A percentile compares a stretch with the other conserved stretches of the same genome.
Evolutionary conservation across 2,329 filamentous ascomycete genomes (phyloP).

Genomic region (Zymoseptoria pseudotritici): DNA sequence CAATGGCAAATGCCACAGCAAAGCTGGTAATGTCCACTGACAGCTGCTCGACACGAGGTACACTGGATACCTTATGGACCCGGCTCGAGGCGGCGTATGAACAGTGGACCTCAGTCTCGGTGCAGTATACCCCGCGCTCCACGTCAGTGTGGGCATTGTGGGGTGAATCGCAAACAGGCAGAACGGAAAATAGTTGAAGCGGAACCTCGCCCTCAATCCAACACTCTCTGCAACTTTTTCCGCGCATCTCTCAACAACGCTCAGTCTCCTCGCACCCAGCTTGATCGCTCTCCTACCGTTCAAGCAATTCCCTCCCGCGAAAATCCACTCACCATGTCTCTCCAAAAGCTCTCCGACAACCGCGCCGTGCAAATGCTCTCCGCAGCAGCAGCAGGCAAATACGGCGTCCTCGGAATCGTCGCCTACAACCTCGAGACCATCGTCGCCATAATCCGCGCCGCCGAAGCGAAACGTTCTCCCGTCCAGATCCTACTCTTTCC

Average conservation of each 20-base stretch:
- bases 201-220: background rate
- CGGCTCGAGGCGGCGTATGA: background rate
- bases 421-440: slow-evolving; percentile 57
- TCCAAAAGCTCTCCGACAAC: slow-evolving; percentile 21
- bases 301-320: background rate
- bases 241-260: background rate
- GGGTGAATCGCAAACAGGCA: background rate
- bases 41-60: background rate
- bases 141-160: background rate
- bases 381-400: slow-evolving; percentile 27
- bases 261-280: background rate
- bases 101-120: background rate
- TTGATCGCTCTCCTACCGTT: background rate
- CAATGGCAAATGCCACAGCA: background rate
- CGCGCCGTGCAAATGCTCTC: slow-evolving; percentile 28
- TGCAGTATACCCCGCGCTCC: background rate
- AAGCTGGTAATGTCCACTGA: background rate
- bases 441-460: slow-evolving; percentile 59
- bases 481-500: slow-evolving; percentile 68
- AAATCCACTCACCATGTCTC: slow-evolving; percentile 11
- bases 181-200: background rate
- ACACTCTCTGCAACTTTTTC: background rate
- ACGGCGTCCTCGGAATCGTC: slow-evolving; percentile 29
- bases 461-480: slow-evolving; percentile 59
- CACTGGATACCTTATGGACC: background rate